Percentiles rank a stretch among this genome's conserved stretches.
These are phyloP conservation scores for Globisporangium middletonii DNA, from an alignment of 352 stramenopile species.

Conservation along the genomic window DNA sequence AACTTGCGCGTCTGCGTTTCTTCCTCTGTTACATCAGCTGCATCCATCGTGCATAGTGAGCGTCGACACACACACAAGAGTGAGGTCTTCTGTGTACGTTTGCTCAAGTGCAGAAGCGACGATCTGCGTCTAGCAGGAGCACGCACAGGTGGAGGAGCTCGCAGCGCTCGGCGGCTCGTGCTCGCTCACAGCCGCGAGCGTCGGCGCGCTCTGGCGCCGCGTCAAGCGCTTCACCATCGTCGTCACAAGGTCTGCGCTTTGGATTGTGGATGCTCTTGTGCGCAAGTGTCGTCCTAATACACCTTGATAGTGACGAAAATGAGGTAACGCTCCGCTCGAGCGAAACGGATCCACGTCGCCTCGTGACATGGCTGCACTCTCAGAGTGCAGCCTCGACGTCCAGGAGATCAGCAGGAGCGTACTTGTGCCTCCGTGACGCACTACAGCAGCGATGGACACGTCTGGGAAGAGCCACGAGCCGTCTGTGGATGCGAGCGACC, in stretches of 20 bases:
- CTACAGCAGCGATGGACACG: conserved; percentile 16
- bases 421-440: no score
- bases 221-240: conserved; percentile 2
- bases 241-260: not conserved
- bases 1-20: conserved; percentile 16
- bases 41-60: not conserved
- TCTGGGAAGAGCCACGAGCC: conserved; percentile 29
- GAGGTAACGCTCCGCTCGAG: not conserved
- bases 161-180: not conserved
- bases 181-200: conserved; percentile 11
- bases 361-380: not conserved
- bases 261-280: not conserved
- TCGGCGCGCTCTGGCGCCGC: conserved; percentile 14
- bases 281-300: no score
- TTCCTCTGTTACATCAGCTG: conserved; percentile 7
- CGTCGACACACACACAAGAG: not conserved
- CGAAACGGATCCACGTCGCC: not conserved
- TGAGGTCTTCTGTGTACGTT: not conserved
- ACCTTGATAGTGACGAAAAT: not conserved
- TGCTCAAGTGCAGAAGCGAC: not conserved
- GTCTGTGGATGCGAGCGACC: conserved; percentile 34
- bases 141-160: conserved; percentile 7
- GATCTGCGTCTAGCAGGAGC: not conserved
- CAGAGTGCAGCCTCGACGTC: no score
- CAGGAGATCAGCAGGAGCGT: no score